A percentile compares a stretch with the other conserved stretches of the same genome.
These are phyloP conservation scores for Xylaria sp. DNA, from an alignment of 2,329 filamentous ascomycete genomes.

Conservation along the genomic window DNA sequence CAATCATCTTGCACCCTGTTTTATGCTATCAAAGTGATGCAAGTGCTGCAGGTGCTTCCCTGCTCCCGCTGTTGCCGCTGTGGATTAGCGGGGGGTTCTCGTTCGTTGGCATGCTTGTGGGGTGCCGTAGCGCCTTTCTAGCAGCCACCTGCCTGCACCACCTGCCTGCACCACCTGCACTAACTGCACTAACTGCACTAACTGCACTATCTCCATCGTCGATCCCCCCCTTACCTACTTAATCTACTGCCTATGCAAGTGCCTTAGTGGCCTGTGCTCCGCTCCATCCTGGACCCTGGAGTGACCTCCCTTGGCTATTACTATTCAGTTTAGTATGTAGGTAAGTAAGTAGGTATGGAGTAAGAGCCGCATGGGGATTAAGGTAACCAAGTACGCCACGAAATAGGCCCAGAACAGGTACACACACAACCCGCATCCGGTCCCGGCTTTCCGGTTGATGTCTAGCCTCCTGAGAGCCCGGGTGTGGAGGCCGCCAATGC, in stretches of 20 bases:
- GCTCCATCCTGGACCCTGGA: too few species aligned
- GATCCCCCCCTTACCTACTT: too few species aligned
- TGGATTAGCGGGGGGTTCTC: not conserved
- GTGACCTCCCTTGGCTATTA: too few species aligned
- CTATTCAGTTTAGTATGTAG: too few species aligned
- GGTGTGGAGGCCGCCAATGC: not conserved
- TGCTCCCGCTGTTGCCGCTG: constrained; percentile 5
- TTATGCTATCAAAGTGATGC: not conserved
- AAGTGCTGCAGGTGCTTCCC: not conserved
- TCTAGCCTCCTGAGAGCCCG: not conserved
- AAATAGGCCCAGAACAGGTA: constrained; percentile 1
- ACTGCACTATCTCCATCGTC: too few species aligned
- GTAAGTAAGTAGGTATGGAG: too few species aligned
- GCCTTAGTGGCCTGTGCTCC: too few species aligned
- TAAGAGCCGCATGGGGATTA: constrained; percentile 19
- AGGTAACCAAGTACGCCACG: not conserved
- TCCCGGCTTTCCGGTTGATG: constrained; percentile 5
- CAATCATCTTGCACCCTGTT: constrained; percentile 10
- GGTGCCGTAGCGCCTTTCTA: not conserved
- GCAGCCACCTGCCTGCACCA: not conserved
- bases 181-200: too few species aligned
- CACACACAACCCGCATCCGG: constrained; percentile 1
- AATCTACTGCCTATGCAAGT: too few species aligned
- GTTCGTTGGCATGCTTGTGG: not conserved
- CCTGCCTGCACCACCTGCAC: not conserved